Percentiles rank a stretch among this genome's conserved stretches.
Evolutionary conservation across 176 grass and related monocot genomes (phyloP).

Genomic region (Oryza officinalis): DNA sequence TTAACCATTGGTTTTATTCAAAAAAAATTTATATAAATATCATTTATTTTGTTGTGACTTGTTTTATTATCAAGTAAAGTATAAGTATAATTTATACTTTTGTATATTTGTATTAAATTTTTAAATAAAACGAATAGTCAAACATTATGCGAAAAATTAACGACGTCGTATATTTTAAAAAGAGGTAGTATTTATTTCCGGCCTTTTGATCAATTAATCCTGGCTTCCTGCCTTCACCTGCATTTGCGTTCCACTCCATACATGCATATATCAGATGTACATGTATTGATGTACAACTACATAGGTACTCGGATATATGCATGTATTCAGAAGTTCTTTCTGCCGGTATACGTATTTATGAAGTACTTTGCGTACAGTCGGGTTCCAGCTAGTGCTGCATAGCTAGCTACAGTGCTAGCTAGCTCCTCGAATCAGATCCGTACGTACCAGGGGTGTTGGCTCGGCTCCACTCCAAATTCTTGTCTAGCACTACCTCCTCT

Average conservation of each 20-base stretch:
- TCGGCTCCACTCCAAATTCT: not conserved
- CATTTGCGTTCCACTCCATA: not conserved
- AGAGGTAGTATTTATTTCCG: too few species aligned
- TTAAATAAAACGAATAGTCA: too few species aligned
- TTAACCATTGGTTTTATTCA: too few species aligned
- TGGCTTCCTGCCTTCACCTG: not conserved
- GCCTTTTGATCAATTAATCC: too few species aligned
- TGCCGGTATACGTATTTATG: not conserved
- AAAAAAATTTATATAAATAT: too few species aligned
- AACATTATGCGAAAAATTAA: too few species aligned
- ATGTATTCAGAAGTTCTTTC: not conserved
- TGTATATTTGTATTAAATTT: too few species aligned
- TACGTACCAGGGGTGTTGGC: not conserved
- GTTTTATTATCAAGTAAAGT: too few species aligned
- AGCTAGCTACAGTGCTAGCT: not conserved
- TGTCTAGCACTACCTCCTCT: not conserved
- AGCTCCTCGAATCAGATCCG: not conserved
- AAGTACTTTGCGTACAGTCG: not conserved
- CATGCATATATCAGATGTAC: not conserved
- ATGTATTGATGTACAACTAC: not conserved
- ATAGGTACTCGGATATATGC: too few species aligned
- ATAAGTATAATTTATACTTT: too few species aligned
- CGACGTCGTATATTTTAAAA: too few species aligned
- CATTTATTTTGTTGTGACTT: too few species aligned
- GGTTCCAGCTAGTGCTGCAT: not conserved